phyloP scores from a whole-genome alignment of 129 eudicot genomes.

The Sambucus nigra region DNA sequence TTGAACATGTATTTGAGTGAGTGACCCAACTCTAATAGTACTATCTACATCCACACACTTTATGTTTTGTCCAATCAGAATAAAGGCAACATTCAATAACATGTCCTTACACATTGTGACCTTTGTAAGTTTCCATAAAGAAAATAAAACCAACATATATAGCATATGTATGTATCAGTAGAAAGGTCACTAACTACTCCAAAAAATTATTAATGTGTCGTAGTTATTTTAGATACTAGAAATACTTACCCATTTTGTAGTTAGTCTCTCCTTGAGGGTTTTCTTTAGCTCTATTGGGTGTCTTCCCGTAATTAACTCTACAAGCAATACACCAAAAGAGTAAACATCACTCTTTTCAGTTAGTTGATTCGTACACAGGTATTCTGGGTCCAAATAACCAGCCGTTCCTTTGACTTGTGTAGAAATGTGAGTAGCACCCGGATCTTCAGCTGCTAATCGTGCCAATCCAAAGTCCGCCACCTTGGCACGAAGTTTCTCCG shows the following conservation, averaged over 20 bases:
- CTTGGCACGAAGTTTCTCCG: conserved; percentile 71
- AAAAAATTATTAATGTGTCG: no score
- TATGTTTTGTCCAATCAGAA: no score
- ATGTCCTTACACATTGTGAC: no score
- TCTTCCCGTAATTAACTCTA: conserved; percentile 78
- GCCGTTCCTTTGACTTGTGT: conserved; percentile 88
- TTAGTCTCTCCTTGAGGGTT: conserved; percentile 47
- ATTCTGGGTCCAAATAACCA: conserved; percentile 89
- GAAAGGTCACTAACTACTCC: no score
- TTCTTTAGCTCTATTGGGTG: conserved; percentile 47
- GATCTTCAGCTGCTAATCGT: conserved; percentile 46
- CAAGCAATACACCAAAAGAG: conserved; percentile 79
- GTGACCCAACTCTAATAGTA: no score
- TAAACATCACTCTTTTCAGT: conserved; percentile 90
- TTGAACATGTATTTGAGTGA: no score
- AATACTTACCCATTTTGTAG: conserved; percentile 65
- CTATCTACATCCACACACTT: no score
- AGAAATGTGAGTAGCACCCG: conserved; percentile 58
- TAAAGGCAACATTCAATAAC: no score
- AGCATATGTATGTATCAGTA: no score
- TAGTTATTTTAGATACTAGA: not conserved
- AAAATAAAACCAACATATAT: no score
- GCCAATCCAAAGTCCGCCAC: conserved; percentile 95
- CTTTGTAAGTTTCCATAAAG: no score
- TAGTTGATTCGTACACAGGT: conserved; percentile 59